These are phyloP conservation scores for Coelastrella sp. DNA, from an alignment of 139 green algal species.

Conservation along the genomic window DNA sequence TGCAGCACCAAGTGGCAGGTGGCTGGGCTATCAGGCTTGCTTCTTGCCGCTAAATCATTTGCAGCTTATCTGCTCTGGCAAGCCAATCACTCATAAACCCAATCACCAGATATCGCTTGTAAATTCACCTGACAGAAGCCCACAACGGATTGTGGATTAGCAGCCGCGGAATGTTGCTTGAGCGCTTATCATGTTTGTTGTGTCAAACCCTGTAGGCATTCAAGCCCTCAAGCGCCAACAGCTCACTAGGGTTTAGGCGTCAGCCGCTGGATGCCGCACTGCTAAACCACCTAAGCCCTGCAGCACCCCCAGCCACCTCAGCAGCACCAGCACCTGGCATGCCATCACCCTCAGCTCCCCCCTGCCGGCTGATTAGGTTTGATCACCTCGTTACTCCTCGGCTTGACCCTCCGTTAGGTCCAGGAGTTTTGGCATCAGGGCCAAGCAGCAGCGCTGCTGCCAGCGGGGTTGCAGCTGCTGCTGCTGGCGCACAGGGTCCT, in stretches of 20 bases:
- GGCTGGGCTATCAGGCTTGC: neutral
- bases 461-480: neutral
- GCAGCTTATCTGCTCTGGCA: too few species aligned
- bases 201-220: constrained; percentile 49
- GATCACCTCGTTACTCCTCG: constrained; percentile 47
- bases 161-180: too few species aligned
- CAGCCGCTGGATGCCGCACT: constrained; percentile 56
- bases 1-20: neutral
- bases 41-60: too few species aligned
- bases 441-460: neutral
- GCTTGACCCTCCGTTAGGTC: neutral
- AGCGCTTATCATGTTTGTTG: too few species aligned
- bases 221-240: neutral
- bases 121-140: too few species aligned
- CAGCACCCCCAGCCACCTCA: neutral
- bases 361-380: constrained; percentile 59
- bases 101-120: too few species aligned
- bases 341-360: neutral
- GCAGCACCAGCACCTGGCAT: constrained; percentile 29
- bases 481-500: neutral
- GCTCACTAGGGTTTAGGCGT: constrained; percentile 55
- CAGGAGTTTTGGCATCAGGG: neutral
- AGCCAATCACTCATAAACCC: too few species aligned
- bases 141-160: too few species aligned
- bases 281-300: constrained; percentile 39